Percentiles rank a stretch among this genome's conserved stretches.
phyloP scores from a whole-genome alignment of 1,139 yeast genomes.

The Yamadazyma pseudoaaseri region DNA sequence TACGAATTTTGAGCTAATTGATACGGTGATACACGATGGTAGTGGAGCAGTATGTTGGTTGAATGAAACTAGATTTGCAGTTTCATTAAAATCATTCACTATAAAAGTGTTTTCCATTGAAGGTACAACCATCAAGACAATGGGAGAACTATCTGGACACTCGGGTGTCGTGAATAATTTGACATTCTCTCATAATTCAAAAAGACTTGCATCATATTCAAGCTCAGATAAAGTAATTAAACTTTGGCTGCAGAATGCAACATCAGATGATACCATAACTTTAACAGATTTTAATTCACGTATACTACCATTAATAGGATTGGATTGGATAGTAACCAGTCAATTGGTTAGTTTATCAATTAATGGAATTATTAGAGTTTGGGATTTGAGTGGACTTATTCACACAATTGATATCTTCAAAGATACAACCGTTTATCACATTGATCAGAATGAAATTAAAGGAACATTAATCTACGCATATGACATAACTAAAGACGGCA shows the following conservation, averaged over 20 bases:
- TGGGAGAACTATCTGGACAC: constrained; percentile 72
- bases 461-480: constrained; percentile 43
- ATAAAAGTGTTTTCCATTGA: constrained; percentile 58
- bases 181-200: constrained; percentile 49
- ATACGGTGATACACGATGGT: constrained; percentile 19
- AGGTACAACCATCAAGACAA: constrained; percentile 38
- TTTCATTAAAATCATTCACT: constrained; percentile 57
- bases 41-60: constrained; percentile 54
- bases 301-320: constrained; percentile 53
- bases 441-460: constrained; percentile 2
- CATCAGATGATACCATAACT: constrained; percentile 45
- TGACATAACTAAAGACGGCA: constrained; percentile 48
- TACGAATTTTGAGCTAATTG: constrained; percentile 28
- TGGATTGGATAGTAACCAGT: constrained; percentile 45
- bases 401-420: constrained; percentile 10
- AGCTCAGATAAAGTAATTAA: constrained; percentile 67
- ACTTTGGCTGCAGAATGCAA: constrained; percentile 65
- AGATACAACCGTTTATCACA: constrained; percentile 6
- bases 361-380: constrained; percentile 69
- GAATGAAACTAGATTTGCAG: constrained; percentile 65
- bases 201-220: constrained; percentile 67
- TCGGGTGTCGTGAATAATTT: constrained; percentile 55
- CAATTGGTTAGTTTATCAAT: constrained; percentile 48
- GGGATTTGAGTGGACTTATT: constrained; percentile 49
- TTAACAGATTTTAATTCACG: constrained; percentile 21